Evolutionary conservation across 495 filamentous ascomycete species (phyloP), one percentile per base, ranked within the genome.

Genomic region (Podospora bellae-mahoneyi): DNA sequence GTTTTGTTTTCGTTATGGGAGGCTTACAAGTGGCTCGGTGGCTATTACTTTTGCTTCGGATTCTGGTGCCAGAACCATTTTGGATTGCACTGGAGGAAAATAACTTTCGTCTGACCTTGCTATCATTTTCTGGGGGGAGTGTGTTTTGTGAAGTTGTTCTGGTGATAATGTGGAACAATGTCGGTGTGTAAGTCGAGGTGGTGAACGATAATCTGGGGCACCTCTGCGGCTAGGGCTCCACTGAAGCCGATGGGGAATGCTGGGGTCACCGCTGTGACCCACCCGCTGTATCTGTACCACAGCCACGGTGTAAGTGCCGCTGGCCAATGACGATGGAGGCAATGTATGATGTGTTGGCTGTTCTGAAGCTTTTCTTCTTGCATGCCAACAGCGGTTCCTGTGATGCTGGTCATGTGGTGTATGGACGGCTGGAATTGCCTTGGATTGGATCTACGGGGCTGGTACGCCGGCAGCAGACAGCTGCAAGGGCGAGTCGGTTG

Each of bases 21-120:
- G 10, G 74, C 76, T 71, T 70, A 80, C 78, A 48, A 78, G 74
- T 32, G 75, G 73, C 71, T 77, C 67, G 18, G 73, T 75, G 5
- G 72, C 73, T 27, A 77, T 64, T 4, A 71, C 70, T 30, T 72
- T 74, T 53, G 77, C 57, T 64, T 64, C 65, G 9, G 28, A 62
- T 55, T 54, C 62, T 20, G 55, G 55, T 26, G 23, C 55, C 55
- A 26, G 5, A 26, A 26, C n/a, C 23, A 58, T 58, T n/a, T 58
- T 48, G 39, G 39, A 48, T 18, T 48, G 39, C 39, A 48, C 39
- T 48, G 5, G 30, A 7, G 30, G 39, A 13, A 48, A 48, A 16
- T 48, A 48, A 48, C 39, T 48, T 13, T 48, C 39, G 39, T 48
- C 39, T 48, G 39, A 18, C 9, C 2, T 48, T 48, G 30, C 34